A percentile compares a stretch with the other conserved stretches of the same genome.
phyloP scores from a whole-genome alignment of 148 eudicot genomes.

The Amaranthus cruentus region DNA sequence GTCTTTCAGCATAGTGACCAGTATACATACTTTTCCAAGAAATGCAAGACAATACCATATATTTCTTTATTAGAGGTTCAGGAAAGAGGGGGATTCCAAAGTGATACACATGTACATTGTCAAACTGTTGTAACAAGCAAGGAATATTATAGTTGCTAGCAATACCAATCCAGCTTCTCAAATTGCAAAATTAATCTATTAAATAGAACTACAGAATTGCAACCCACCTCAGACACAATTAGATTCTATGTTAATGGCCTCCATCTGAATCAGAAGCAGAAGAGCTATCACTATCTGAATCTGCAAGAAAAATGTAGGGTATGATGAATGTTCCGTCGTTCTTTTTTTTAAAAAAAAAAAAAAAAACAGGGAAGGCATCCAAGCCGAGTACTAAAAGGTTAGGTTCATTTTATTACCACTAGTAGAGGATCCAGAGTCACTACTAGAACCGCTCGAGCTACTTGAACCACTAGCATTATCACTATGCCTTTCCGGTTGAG shows the following conservation, averaged over 20 bases:
- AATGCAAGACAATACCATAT: background rate
- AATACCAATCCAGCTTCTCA: background rate
- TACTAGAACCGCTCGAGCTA: slow-evolving; percentile 94
- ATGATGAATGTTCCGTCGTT: background rate
- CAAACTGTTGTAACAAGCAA: background rate
- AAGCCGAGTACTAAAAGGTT: background rate
- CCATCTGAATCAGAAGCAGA: slow-evolving; percentile 66
- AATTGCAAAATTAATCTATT: background rate
- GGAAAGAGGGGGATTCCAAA: background rate
- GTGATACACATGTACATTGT: background rate
- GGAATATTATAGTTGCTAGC: background rate
- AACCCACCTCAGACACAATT: slow-evolving; percentile 30
- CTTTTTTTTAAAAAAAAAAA: background rate
- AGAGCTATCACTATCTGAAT: slow-evolving; percentile 83
- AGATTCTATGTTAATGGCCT: slow-evolving; percentile 44
- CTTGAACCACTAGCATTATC: slow-evolving; percentile 61
- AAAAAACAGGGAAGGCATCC: background rate
- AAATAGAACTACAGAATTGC: background rate
- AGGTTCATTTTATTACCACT: slow-evolving; percentile 40
- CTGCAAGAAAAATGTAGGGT: slow-evolving; percentile 38
- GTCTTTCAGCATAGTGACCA: too few species aligned
- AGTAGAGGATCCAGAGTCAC: slow-evolving; percentile 88
- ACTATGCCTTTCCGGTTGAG: slow-evolving; percentile 42
- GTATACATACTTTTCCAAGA: too few species aligned
- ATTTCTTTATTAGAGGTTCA: too few species aligned